A percentile compares a stretch with the other conserved stretches of the same genome.
These are phyloP conservation scores for Sphenostylis stenocarpa DNA, from an alignment of 306 rosid genomes.

Conservation along the genomic window DNA sequence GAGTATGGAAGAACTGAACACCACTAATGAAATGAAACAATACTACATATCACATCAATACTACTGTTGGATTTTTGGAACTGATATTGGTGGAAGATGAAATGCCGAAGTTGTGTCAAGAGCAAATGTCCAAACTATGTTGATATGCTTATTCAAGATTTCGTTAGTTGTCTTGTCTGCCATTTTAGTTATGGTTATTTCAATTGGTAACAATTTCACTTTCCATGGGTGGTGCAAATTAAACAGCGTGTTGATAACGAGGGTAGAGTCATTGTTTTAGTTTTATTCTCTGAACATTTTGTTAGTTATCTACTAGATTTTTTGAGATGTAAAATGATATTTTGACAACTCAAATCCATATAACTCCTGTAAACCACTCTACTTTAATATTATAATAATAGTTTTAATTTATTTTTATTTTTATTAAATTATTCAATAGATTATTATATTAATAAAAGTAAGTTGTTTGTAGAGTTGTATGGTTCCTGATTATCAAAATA, in stretches of 20 bases:
- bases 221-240: neutral
- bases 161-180: neutral
- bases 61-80: neutral
- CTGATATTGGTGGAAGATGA: neutral
- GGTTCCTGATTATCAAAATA: no score
- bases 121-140: neutral
- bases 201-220: neutral
- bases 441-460: no score
- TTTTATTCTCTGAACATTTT: no score
- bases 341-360: no score
- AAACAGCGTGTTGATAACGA: neutral
- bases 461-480: no score
- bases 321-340: no score
- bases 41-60: neutral
- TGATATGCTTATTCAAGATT: neutral
- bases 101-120: neutral
- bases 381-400: no score
- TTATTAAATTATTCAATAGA: no score
- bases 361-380: no score
- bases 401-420: no score
- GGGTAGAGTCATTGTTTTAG: no score
- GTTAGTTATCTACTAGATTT: no score
- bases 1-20: neutral
- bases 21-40: constrained; percentile 9
- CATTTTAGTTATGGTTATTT: neutral